Conservation (phyloP, 805 yeast species). For the Metschnikowia koreensis region DNA sequence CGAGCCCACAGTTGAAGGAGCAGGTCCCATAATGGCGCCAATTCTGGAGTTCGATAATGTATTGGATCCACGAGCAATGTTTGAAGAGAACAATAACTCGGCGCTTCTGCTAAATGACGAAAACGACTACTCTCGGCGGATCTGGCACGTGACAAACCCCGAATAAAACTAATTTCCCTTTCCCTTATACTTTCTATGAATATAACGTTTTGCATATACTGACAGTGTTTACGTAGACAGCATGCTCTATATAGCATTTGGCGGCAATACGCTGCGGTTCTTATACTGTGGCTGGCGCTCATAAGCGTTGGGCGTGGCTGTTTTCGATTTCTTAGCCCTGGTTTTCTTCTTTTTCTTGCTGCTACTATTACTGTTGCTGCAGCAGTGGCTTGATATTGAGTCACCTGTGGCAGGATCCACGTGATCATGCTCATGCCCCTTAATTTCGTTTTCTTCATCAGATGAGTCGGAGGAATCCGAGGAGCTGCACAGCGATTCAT, state of each 20-base stretch:
- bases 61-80: slow-evolving; percentile 19
- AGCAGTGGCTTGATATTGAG: neutral
- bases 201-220: slow-evolving; percentile 3
- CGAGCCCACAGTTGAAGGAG: slow-evolving; percentile 12
- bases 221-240: neutral
- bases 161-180: neutral
- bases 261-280: slow-evolving; percentile 16
- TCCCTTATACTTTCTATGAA: neutral
- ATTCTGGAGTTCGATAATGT: slow-evolving; percentile 23
- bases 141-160: slow-evolving; percentile 22
- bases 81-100: slow-evolving; percentile 15
- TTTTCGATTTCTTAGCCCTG: slow-evolving; percentile 7
- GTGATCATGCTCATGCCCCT: neutral
- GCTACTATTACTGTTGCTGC: neutral
- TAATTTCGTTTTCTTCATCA: neutral
- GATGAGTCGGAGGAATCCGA: slow-evolving; percentile 22
- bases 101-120: slow-evolving; percentile 19
- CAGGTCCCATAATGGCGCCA: slow-evolving; percentile 32
- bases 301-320: slow-evolving; percentile 72
- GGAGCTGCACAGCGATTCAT: slow-evolving; percentile 20
- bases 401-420: neutral
- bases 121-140: slow-evolving; percentile 19
- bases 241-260: slow-evolving; percentile 10
- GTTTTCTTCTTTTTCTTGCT: slow-evolving; percentile 26
- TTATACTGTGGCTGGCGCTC: slow-evolving; percentile 70